Evolutionary conservation across 164 flowering plant species (phyloP).

Genomic region (Piper longum): DNA sequence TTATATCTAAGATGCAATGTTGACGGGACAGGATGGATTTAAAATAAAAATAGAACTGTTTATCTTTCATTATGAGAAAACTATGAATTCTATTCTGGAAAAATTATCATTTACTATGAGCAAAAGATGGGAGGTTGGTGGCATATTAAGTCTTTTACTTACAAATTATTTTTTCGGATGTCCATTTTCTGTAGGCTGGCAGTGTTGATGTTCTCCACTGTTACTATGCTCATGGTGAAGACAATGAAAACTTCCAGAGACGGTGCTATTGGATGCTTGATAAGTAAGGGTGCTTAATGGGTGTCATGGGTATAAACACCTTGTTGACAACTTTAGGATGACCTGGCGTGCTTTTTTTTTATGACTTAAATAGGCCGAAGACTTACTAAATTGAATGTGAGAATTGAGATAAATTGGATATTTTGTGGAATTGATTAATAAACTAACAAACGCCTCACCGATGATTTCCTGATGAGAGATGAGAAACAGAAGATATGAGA

Average conservation of each 20-base stretch:
- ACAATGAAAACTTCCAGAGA: constrained; percentile 69
- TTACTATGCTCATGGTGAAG: constrained; percentile 97
- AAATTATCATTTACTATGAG: no score
- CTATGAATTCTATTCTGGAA: no score
- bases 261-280: constrained; percentile 98
- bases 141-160: background rate
- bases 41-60: no score
- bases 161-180: background rate
- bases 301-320: background rate
- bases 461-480: no score
- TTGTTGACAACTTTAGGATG: background rate
- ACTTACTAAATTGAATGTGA: no score
- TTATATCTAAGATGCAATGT: no score
- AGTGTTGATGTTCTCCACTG: constrained; percentile 87
- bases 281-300: constrained; percentile 33
- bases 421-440: background rate
- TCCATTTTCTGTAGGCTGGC: constrained; percentile 35
- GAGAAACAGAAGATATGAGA: no score
- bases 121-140: background rate
- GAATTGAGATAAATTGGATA: background rate
- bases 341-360: no score
- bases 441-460: background rate
- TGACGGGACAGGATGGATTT: no score
- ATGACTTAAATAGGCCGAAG: no score
- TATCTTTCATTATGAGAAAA: no score